Percentiles rank a stretch among this genome's conserved stretches.
phyloP scores from a whole-genome alignment of 306 rosid genomes.

The Hippophae tibetana region DNA sequence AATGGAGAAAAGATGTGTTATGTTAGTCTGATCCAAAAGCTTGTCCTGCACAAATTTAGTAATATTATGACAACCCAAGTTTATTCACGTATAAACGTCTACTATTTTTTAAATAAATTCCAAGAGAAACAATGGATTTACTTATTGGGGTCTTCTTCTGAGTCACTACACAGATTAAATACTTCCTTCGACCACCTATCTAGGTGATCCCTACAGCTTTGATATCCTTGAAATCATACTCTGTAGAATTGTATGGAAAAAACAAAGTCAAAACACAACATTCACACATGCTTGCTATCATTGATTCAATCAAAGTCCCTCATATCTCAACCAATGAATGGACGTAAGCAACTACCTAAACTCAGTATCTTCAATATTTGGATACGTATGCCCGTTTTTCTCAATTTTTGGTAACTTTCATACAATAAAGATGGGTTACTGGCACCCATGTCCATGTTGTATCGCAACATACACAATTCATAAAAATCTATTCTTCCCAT shows the following conservation, averaged over 20 bases:
- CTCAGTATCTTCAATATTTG: too few species aligned
- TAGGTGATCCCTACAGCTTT: conserved; percentile 90
- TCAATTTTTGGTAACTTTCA: too few species aligned
- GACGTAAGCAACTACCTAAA: too few species aligned
- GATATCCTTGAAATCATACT: conserved; percentile 97
- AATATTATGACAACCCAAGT: conserved; percentile 4
- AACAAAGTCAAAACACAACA: conserved; percentile 12
- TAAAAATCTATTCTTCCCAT: too few species aligned
- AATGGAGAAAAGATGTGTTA: conserved; percentile 81
- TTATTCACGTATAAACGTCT: neutral
- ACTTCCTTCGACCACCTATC: conserved; percentile 83
- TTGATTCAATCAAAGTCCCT: neutral
- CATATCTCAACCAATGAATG: too few species aligned
- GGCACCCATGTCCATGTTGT: too few species aligned
- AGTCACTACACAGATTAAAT: conserved; percentile 91
- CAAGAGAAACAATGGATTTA: conserved; percentile 6
- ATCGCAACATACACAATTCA: too few species aligned
- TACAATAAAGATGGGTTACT: too few species aligned
- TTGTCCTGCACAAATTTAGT: conserved; percentile 57
- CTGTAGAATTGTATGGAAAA: conserved; percentile 34
- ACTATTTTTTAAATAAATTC: neutral
- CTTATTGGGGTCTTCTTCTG: conserved; percentile 98
- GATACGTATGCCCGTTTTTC: too few species aligned
- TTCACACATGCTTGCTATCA: neutral
- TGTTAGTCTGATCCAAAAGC: conserved; percentile 95